Base-by-base conservation (phyloP, 2,329 filamentous ascomycete species). In the Talaromyces sp. region DNA sequence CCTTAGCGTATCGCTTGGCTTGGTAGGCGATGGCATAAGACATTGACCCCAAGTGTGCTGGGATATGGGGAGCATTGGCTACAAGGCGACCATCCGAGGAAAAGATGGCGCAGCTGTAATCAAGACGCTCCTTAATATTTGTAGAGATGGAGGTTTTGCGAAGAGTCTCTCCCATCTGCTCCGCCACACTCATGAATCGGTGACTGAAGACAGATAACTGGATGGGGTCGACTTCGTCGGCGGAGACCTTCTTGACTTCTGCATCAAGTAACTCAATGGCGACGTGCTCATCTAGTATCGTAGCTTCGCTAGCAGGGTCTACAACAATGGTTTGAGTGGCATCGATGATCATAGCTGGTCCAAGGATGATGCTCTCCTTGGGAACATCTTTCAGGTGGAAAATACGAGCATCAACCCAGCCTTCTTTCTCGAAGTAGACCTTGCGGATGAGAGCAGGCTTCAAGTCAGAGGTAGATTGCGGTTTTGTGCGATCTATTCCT, bases 61-160 rank as follows among this genome's bases (percentile, higher is more conserved):
- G 90, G 12, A 94, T 77, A 77, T 94, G 90, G 0, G 90, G 90
- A 19, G 90, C 83, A 63, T 79, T 79, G 6, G 77, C 77, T 1
- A 93, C 90, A 1, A 93, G 78, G 0, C 88, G 89, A 19, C 90
- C 90, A 9, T 85, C 84, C 0, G 86, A 83, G 65, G 92, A 90
- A 65, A 93, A 93, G 1, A 93, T 80, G 29, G 90, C 90, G 65
- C 90, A 94, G 3, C 88, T 92, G 68, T 91, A 94, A 69, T 94
- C 90, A 1, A 93, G 81, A 4, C 90, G 85, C 89, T 93, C 90
- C 70, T 93, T 93, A 69, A 93, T 90, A 66, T 92, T 93, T 0
- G 79, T 81, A 0, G 80, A 83, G 10, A 85, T 81, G 0, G 79
- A 79, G 0, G 82, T 85, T 64, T 82, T 81, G 56, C 84, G 81